phyloP scores from a whole-genome alignment of 768 basidiomycete genomes.

The Epithele typhae region DNA sequence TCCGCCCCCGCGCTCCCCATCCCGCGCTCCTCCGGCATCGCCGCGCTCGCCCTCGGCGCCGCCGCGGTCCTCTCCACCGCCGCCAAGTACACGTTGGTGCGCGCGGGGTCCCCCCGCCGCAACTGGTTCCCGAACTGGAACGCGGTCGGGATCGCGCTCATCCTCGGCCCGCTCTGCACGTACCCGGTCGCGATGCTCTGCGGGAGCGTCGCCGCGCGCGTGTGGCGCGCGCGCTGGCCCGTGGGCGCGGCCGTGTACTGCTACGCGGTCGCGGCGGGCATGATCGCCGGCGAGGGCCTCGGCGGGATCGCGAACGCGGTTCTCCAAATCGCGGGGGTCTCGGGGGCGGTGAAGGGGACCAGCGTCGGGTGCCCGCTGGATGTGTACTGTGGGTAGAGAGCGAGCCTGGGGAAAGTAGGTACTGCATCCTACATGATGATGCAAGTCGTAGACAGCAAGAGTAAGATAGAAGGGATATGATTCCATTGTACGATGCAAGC shows the following conservation, averaged over 20 bases:
- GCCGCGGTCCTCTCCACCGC: slow-evolving; percentile 10
- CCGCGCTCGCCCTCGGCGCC: slow-evolving; percentile 15
- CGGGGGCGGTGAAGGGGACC: slow-evolving; percentile 15
- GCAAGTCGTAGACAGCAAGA: too few relatives aligned
- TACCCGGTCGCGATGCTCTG: slow-evolving; percentile 22
- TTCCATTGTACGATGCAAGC: too few relatives aligned
- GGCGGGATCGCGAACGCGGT: slow-evolving; percentile 32
- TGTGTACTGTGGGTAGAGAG: background rate
- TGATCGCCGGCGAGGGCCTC: slow-evolving; percentile 37
- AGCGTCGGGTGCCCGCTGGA: background rate
- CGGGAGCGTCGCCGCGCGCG: slow-evolving; percentile 13
- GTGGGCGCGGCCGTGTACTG: slow-evolving; percentile 21
- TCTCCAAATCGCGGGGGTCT: slow-evolving; percentile 26
- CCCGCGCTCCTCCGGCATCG: slow-evolving; percentile 16
- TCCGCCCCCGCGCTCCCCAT: slow-evolving; percentile 15
- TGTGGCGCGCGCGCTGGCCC: slow-evolving; percentile 13
- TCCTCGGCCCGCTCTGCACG: slow-evolving; percentile 17
- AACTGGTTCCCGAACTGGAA: slow-evolving; percentile 21
- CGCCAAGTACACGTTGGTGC: slow-evolving; percentile 15
- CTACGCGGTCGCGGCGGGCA: slow-evolving; percentile 35
- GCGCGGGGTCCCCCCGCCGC: slow-evolving; percentile 1
- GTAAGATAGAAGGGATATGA: too few relatives aligned
- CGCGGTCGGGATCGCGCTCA: slow-evolving; percentile 21
- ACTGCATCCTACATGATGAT: too few relatives aligned
- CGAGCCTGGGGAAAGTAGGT: background rate